Evolutionary conservation across 169 alveolate genomes (phyloP).

Genomic region (Besnoitia besnoiti): DNA sequence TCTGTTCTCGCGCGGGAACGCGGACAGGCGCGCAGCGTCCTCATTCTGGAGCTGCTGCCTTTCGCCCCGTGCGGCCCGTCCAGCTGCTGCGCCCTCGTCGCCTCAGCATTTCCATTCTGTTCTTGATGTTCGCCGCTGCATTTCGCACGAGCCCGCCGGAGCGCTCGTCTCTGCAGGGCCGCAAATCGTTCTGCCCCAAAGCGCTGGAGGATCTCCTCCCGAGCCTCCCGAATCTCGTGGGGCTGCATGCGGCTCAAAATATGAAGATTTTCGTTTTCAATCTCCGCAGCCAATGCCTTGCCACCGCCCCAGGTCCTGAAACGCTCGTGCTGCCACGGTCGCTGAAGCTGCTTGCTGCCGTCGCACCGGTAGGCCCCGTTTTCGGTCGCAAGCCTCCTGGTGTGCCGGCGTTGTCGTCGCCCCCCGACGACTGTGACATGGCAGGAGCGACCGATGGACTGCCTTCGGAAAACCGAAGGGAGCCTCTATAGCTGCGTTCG

Average conservation of each 20-base stretch:
- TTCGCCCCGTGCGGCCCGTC: neutral
- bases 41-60: neutral
- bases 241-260: conserved; percentile 15
- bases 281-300: neutral
- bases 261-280: neutral
- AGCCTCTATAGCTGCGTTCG: conserved; percentile 15
- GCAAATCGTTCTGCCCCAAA: conserved; percentile 33
- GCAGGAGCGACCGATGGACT: neutral
- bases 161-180: conserved; percentile 25
- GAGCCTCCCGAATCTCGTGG: conserved; percentile 14
- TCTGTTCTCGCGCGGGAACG: too few species aligned
- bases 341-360: too few species aligned
- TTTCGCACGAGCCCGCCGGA: neutral
- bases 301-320: neutral
- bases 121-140: neutral
- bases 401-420: neutral
- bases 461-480: conserved; percentile 12
- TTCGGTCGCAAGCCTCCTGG: too few species aligned
- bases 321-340: too few species aligned
- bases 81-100: neutral
- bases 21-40: neutral
- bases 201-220: conserved; percentile 4
- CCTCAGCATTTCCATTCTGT: neutral
- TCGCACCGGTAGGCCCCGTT: too few species aligned
- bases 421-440: neutral